Percentiles rank a stretch among this genome's conserved stretches.
Evolutionary conservation across 2,329 filamentous ascomycete genomes (phyloP).

Genomic region (Beauveria sp.): DNA sequence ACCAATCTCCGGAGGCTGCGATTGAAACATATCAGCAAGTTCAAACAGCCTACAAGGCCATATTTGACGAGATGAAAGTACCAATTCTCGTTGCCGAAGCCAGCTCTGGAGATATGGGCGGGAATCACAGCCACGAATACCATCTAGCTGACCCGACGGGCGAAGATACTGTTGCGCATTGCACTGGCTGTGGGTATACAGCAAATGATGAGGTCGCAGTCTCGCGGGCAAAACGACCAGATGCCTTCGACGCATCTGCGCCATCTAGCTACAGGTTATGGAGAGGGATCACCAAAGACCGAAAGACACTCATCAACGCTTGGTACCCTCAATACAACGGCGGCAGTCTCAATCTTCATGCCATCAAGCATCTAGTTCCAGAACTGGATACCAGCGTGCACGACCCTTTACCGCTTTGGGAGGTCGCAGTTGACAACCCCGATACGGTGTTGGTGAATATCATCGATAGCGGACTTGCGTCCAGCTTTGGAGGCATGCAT

Average conservation of each 20-base stretch:
- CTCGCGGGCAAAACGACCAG: slow-evolving; percentile 17
- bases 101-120: slow-evolving; percentile 94
- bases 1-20: slow-evolving; percentile 59
- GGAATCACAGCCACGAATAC: slow-evolving; percentile 88
- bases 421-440: not conserved
- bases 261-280: slow-evolving; percentile 35
- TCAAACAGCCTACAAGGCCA: slow-evolving; percentile 60
- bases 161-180: slow-evolving; percentile 78
- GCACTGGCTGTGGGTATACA: slow-evolving; percentile 63
- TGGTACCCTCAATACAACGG: slow-evolving; percentile 47
- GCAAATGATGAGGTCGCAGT: slow-evolving; percentile 82
- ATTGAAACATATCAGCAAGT: slow-evolving; percentile 74
- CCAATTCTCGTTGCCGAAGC: slow-evolving; percentile 81
- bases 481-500: slow-evolving; percentile 19
- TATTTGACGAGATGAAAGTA: slow-evolving; percentile 78
- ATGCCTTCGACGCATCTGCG: not conserved
- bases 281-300: slow-evolving; percentile 61
- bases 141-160: slow-evolving; percentile 74
- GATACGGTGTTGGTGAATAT: slow-evolving; percentile 25
- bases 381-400: slow-evolving; percentile 67
- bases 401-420: slow-evolving; percentile 47
- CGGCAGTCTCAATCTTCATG: slow-evolving; percentile 41
- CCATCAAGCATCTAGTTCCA: slow-evolving; percentile 58
- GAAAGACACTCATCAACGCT: slow-evolving; percentile 59
- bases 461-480: slow-evolving; percentile 25